Percentiles rank a stretch among this genome's conserved stretches.
Evolutionary conservation across 495 filamentous ascomycete species (phyloP).

Genomic region (Halenospora varia): DNA sequence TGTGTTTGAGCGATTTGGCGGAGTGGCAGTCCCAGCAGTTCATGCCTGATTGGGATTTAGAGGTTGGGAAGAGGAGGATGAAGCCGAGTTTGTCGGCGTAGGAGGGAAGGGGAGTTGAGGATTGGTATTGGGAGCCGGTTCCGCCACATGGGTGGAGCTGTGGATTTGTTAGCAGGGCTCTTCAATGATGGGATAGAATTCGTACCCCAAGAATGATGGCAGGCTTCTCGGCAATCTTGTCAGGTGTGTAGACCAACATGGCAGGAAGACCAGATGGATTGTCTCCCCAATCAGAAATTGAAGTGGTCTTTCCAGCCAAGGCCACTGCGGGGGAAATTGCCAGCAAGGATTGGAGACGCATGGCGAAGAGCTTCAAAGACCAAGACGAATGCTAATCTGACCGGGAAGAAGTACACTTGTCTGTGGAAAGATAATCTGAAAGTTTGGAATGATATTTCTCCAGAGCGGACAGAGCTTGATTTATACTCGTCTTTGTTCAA

Average conservation of each 20-base stretch:
- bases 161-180: not conserved
- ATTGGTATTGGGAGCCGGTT: not conserved
- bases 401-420: too few species aligned
- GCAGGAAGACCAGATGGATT: slow-evolving; percentile 36
- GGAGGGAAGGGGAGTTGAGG: not conserved
- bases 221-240: slow-evolving; percentile 31
- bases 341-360: not conserved
- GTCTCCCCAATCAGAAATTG: slow-evolving; percentile 24
- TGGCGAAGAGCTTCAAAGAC: too few species aligned
- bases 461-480: too few species aligned
- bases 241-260: slow-evolving; percentile 35
- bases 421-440: too few species aligned
- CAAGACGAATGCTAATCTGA: too few species aligned
- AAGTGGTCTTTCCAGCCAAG: not conserved
- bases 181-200: not conserved
- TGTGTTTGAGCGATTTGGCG: slow-evolving; percentile 43
- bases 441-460: too few species aligned
- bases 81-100: slow-evolving; percentile 4
- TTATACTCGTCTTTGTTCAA: too few species aligned
- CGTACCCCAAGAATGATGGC: slow-evolving; percentile 39
- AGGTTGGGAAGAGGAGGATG: not conserved
- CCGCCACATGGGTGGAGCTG: slow-evolving; percentile 1
- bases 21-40: slow-evolving; percentile 59
- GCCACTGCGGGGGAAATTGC: not conserved
- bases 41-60: slow-evolving; percentile 22